Conservation (phyloP, 2,329 filamentous ascomycete genomes). For the Capronia epimyces region DNA sequence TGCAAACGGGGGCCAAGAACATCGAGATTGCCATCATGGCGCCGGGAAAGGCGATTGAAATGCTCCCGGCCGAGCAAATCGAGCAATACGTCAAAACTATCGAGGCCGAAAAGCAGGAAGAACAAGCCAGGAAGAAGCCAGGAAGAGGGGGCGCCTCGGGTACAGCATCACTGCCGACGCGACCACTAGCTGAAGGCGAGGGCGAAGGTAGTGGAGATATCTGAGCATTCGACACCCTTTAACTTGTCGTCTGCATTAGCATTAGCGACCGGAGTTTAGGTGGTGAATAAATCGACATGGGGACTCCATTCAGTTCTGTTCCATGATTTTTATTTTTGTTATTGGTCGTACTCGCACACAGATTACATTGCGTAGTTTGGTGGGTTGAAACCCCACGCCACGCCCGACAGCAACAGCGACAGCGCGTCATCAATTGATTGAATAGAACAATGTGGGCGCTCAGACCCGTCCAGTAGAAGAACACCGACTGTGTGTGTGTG, state of each 20-base stretch:
- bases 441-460: neutral
- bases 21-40: constrained; percentile 99
- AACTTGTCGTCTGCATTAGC: constrained; percentile 24
- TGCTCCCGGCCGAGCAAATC: constrained; percentile 92
- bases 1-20: constrained; percentile 98
- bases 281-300: constrained; percentile 13
- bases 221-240: constrained; percentile 6
- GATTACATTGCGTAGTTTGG: neutral
- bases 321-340: neutral
- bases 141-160: constrained; percentile 50
- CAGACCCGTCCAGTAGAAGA: neutral
- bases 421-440: neutral
- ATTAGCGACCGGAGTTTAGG: constrained; percentile 27
- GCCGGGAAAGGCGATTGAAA: constrained; percentile 82
- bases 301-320: too few species aligned
- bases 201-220: constrained; percentile 32
- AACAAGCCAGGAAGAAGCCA: constrained; percentile 94
- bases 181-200: constrained; percentile 42
- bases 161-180: constrained; percentile 65
- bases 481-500: too few species aligned
- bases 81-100: constrained; percentile 98
- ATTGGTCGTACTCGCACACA: neutral
- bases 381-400: neutral
- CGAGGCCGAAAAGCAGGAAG: constrained; percentile 98
- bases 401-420: too few species aligned